Base-by-base conservation (phyloP, 129 eudicot genomes). In the Helianthus tuberosus region DNA sequence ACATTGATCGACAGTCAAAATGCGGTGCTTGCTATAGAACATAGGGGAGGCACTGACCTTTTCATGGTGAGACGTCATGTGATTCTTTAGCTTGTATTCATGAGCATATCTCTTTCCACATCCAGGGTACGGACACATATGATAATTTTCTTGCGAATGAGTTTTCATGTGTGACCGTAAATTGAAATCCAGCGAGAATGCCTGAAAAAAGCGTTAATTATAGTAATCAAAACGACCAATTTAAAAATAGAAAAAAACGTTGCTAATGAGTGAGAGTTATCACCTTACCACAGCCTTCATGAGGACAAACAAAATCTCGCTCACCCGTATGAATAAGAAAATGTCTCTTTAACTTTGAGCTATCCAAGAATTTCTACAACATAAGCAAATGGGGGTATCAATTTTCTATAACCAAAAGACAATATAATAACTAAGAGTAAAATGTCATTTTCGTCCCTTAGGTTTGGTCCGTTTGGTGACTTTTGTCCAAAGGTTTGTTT, bases 281-380 rank as follows among this genome's bases (percentile, higher is more conserved):
- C 72, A 94, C 98, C 98, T 90, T 94, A 68, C 98, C 98, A 76
- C 98, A 94, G 80, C 98, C 98, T 84, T 94, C 97, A 71, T 88
- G 92, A 3, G 98, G 98, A 69, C 98, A 94, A 6, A 90, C 81
- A 80, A 88, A 94, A 75, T 90, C 93, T 77, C 98, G 85, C 82
- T 94, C 98, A 35, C 98, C 98, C 8, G 98, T 94, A 81, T 94
- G 98, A 70, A 88, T 94, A 73, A 94, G 90, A 74, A 88, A 90
- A 81, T 94, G 98, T 77, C 98, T 77, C 79, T 94, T 94, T 38
- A 94, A 79, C 83, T 94, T 94, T 20, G 98, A 94, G 68, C 98
- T 90, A 80, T 94, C 98, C 93, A 90, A 84, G 80, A 94, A 94
- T 90, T 94, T 94, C 98, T 94, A 93, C 93, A 88, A 63, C 78